phyloP scores from a whole-genome alignment of 2,329 filamentous ascomycete species.

The Phaeomoniella chlamydospora region DNA sequence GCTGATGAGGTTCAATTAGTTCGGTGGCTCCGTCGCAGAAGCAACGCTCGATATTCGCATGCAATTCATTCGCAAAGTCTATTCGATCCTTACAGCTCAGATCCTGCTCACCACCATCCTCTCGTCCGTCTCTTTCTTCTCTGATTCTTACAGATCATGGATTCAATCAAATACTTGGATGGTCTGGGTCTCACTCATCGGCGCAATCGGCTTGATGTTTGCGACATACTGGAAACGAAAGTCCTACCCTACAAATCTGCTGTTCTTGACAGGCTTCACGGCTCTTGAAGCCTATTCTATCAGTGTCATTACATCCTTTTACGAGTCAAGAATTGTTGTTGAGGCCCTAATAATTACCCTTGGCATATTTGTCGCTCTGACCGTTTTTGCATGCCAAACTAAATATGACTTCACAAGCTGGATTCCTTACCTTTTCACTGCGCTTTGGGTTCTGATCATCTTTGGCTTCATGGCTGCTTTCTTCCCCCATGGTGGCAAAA shows the following conservation, averaged over 20 bases:
- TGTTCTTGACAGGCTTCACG: constrained; percentile 86
- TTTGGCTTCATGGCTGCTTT: constrained; percentile 90
- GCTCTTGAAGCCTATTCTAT: constrained; percentile 86
- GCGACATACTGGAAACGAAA: constrained; percentile 93
- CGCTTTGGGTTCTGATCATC: constrained; percentile 75
- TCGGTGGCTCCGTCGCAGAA: constrained; percentile 84
- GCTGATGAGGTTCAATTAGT: constrained; percentile 36
- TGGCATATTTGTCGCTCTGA: constrained; percentile 49
- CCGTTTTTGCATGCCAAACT: constrained; percentile 84
- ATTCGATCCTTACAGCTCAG: constrained; percentile 92
- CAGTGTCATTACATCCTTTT: constrained; percentile 84
- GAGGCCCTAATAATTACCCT: constrained; percentile 78
- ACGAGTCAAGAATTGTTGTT: constrained; percentile 68
- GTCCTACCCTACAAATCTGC: constrained; percentile 83
- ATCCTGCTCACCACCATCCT: constrained; percentile 71
- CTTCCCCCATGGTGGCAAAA: constrained; percentile 67
- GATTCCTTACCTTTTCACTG: constrained; percentile 89
- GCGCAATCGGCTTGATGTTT: constrained; percentile 69
- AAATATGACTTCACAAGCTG: constrained; percentile 97
- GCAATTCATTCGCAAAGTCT: constrained; percentile 95
- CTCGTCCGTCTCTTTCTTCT: constrained; percentile 77
- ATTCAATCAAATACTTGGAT: constrained; percentile 73
- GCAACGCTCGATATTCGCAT: constrained; percentile 91
- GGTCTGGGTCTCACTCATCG: constrained; percentile 76
- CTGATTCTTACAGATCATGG: constrained; percentile 63